phyloP scores from a whole-genome alignment of 768 basidiomycete species.

The Pleurotus cornucopiae region DNA sequence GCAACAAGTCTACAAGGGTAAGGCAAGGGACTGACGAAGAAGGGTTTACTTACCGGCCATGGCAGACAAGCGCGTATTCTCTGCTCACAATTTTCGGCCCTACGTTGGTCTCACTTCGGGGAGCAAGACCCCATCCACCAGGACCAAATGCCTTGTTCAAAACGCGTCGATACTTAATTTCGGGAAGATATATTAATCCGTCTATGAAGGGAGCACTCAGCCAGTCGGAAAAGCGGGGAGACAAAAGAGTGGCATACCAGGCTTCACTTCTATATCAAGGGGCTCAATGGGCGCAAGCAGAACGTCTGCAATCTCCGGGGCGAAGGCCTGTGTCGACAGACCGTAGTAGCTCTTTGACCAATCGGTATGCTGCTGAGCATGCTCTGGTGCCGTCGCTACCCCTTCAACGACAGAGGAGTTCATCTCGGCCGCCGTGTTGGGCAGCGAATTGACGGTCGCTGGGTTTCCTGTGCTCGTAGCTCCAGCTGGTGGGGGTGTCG shows the following conservation, averaged over 20 bases:
- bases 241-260: constrained; percentile 49
- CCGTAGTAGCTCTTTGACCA: constrained; percentile 91
- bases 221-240: not conserved
- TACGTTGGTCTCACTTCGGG: constrained; percentile 88
- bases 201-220: constrained; percentile 40
- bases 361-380: constrained; percentile 44
- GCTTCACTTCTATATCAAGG: constrained; percentile 88
- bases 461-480: constrained; percentile 13
- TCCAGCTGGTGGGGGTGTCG: not conserved
- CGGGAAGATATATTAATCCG: constrained; percentile 91
- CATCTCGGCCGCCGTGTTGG: constrained; percentile 5
- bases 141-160: constrained; percentile 94
- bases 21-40: not conserved
- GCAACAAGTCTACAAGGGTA: constrained; percentile 63
- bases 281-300: constrained; percentile 74
- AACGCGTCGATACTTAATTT: constrained; percentile 93
- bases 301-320: constrained; percentile 66
- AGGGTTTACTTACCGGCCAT: constrained; percentile 66
- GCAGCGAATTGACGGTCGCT: not conserved
- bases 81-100: constrained; percentile 83
- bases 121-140: constrained; percentile 95
- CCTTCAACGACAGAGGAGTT: constrained; percentile 5
- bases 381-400: constrained; percentile 9
- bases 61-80: constrained; percentile 92
- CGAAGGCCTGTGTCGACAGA: constrained; percentile 71